Conservation (phyloP, 352 stramenopile species). For the Globisporangium spiculum region DNA sequence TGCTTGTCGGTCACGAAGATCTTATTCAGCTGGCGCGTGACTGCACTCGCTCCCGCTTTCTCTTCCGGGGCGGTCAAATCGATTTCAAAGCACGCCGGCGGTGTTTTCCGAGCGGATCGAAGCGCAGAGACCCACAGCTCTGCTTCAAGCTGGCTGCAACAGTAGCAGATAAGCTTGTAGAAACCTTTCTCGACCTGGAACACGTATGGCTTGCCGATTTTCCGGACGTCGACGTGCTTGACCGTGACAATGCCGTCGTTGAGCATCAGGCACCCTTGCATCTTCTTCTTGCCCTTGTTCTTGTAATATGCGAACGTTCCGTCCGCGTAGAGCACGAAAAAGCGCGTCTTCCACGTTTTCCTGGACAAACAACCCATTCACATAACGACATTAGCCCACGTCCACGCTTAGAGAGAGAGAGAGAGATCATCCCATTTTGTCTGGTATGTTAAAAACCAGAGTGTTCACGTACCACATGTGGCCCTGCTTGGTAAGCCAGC, state of each 20-base stretch:
- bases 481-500: slow-evolving; percentile 82
- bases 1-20: slow-evolving; percentile 71
- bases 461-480: slow-evolving; percentile 57
- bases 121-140: slow-evolving; percentile 80
- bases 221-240: slow-evolving; percentile 73
- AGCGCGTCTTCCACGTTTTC: slow-evolving; percentile 86
- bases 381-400: background rate
- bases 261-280: slow-evolving; percentile 79
- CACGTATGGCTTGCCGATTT: slow-evolving; percentile 63
- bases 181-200: slow-evolving; percentile 86
- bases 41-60: slow-evolving; percentile 41
- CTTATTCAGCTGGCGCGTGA: slow-evolving; percentile 73
- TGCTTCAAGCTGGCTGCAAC: slow-evolving; percentile 70
- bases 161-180: slow-evolving; percentile 80
- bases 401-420: background rate
- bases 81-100: slow-evolving; percentile 58
- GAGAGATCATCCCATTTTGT: background rate
- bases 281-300: slow-evolving; percentile 65
- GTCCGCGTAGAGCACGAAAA: slow-evolving; percentile 83
- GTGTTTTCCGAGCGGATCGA: slow-evolving; percentile 37
- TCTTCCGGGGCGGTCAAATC: slow-evolving; percentile 61
- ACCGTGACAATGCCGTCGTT: slow-evolving; percentile 84
- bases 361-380: slow-evolving; percentile 16
- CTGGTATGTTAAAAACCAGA: background rate
- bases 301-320: slow-evolving; percentile 86